Percentiles rank a stretch among this genome's conserved stretches.
These are phyloP conservation scores for Linaria vulgaris DNA, from an alignment of 257 asterid species.

Conservation along the genomic window DNA sequence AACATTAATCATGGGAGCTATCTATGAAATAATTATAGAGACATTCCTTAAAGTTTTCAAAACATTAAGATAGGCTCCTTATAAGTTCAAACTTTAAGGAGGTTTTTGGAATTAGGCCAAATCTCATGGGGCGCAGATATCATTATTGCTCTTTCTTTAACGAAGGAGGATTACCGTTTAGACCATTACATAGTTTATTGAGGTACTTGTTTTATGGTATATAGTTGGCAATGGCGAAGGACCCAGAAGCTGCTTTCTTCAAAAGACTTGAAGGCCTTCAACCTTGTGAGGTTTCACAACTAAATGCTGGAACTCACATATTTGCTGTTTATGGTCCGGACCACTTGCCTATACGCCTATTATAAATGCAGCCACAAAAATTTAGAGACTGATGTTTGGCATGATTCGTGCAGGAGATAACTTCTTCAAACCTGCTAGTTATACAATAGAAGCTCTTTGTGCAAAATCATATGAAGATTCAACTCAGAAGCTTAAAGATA, in stretches of 20 bases:
- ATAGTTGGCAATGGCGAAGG: slow-evolving; percentile 82
- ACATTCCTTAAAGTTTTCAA: too few relatives aligned
- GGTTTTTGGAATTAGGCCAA: too few relatives aligned
- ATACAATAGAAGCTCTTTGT: slow-evolving; percentile 89
- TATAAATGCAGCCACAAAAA: neutral
- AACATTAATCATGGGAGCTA: too few relatives aligned
- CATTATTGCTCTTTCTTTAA: neutral
- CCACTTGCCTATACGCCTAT: slow-evolving; percentile 26
- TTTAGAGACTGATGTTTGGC: slow-evolving; percentile 22
- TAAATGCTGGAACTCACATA: slow-evolving; percentile 97
- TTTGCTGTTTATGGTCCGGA: slow-evolving; percentile 96
- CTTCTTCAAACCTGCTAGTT: slow-evolving; percentile 90
- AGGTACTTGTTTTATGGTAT: slow-evolving; percentile 48
- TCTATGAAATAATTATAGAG: too few relatives aligned
- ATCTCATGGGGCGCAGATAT: too few relatives aligned
- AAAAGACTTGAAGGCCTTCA: slow-evolving; percentile 97
- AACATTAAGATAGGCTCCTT: too few relatives aligned
- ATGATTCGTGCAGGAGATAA: slow-evolving; percentile 78
- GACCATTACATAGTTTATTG: slow-evolving; percentile 10
- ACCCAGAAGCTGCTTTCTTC: slow-evolving; percentile 97
- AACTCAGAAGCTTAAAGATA: slow-evolving; percentile 74
- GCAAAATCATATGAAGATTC: slow-evolving; percentile 90
- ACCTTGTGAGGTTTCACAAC: slow-evolving; percentile 97
- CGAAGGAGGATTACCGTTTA: slow-evolving; percentile 11
- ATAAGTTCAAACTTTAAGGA: too few relatives aligned